A percentile compares a stretch with the other conserved stretches of the same genome.
phyloP scores from a whole-genome alignment of 331 rosid genomes.

The Pyrus hybrid region DNA sequence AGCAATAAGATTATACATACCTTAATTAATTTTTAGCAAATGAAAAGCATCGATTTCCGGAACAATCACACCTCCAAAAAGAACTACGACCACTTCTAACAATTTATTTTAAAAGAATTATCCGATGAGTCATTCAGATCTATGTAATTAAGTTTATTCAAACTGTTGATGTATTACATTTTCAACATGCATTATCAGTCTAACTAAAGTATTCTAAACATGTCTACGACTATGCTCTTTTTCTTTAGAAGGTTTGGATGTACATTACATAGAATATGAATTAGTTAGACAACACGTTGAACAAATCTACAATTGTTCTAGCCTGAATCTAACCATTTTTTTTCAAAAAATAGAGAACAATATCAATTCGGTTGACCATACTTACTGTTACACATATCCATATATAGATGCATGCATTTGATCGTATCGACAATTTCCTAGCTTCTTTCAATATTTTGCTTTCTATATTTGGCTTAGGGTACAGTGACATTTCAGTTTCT shows the following conservation, averaged over 20 bases:
- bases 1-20: background rate
- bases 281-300: background rate
- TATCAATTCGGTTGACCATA: background rate
- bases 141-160: no score
- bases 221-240: no score
- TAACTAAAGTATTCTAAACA: no score
- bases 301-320: background rate
- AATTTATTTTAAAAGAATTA: no score
- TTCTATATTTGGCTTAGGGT: background rate
- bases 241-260: no score
- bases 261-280: background rate
- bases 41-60: background rate
- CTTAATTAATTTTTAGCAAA: background rate
- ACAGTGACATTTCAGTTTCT: background rate
- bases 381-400: background rate
- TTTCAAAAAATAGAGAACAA: background rate
- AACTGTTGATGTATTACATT: no score
- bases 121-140: no score
- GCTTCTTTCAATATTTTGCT: background rate
- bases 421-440: background rate
- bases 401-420: background rate
- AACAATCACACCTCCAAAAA: background rate
- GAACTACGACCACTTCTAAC: no score
- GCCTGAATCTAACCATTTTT: background rate
- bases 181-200: no score